Evolutionary conservation across 2,329 filamentous ascomycete species (phyloP).

Genomic region (Teratosphaeria destructans): DNA sequence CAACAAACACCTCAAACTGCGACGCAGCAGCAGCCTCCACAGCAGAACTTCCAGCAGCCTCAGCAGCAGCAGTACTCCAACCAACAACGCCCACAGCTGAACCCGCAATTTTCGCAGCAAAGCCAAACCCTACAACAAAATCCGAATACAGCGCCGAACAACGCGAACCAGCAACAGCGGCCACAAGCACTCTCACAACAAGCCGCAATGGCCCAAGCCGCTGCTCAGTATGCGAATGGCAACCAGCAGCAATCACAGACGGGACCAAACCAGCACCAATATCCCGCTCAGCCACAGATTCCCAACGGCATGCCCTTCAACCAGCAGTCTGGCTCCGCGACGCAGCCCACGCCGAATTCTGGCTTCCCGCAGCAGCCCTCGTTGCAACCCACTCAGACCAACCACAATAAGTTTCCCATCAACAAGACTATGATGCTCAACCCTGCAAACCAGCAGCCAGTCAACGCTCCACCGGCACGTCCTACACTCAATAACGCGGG

Average conservation of each 20-base stretch:
- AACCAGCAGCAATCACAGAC: slow-evolving; percentile 8
- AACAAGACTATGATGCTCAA: slow-evolving; percentile 68
- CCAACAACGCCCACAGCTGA: slow-evolving; percentile 11
- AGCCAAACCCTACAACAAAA: slow-evolving; percentile 22
- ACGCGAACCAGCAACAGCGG: slow-evolving; percentile 11
- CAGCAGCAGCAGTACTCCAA: slow-evolving; percentile 10
- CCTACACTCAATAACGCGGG: slow-evolving; percentile 82
- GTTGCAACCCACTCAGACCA: slow-evolving; percentile 15
- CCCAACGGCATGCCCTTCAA: slow-evolving; percentile 17
- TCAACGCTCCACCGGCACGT: slow-evolving; percentile 59
- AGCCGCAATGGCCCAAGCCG: slow-evolving; percentile 34
- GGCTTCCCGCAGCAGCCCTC: slow-evolving; percentile 14
- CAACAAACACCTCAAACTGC: slow-evolving; percentile 18
- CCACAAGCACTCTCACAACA: slow-evolving; percentile 32
- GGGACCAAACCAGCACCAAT: slow-evolving; percentile 1
- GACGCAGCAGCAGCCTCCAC: slow-evolving; percentile 20
- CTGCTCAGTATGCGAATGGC: slow-evolving; percentile 20
- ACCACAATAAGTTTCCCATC: slow-evolving; percentile 64
- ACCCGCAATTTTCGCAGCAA: slow-evolving; percentile 3
- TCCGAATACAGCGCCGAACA: slow-evolving; percentile 21
- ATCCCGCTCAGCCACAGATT: slow-evolving; percentile 4
- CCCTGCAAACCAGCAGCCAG: slow-evolving; percentile 62
- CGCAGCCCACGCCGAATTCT: slow-evolving; percentile 15
- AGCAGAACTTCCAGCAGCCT: slow-evolving; percentile 14
- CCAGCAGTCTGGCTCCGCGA: slow-evolving; percentile 9